Conservation (phyloP, 495 filamentous ascomycete species). For the Penicillium riverlandense region DNA sequence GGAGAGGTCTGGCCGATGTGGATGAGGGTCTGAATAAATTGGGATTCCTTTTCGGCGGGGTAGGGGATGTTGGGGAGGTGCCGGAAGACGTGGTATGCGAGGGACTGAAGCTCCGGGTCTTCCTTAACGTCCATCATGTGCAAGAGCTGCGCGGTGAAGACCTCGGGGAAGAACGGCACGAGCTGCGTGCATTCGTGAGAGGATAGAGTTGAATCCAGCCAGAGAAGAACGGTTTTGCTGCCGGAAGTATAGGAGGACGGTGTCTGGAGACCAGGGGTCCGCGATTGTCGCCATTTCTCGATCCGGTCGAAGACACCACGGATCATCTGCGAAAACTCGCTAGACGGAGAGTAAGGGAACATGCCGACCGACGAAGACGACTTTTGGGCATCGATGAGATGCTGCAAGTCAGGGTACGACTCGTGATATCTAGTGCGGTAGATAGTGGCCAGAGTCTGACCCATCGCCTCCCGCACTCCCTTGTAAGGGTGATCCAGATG, state of each 20-base stretch:
- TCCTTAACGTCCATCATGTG: slow-evolving; percentile 99
- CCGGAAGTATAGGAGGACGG: slow-evolving; percentile 92
- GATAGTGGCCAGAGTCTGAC: slow-evolving; percentile 76
- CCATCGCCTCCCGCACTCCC: slow-evolving; percentile 90
- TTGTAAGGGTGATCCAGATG: slow-evolving; percentile 98
- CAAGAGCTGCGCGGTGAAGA: slow-evolving; percentile 83
- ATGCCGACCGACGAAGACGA: slow-evolving; percentile 73
- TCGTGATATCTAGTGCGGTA: slow-evolving; percentile 89
- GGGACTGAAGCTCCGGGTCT: slow-evolving; percentile 87
- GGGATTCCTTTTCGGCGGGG: slow-evolving; percentile 72
- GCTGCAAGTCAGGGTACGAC: slow-evolving; percentile 70
- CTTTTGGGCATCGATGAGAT: slow-evolving; percentile 72
- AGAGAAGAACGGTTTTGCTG: slow-evolving; percentile 90
- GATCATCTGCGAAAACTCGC: slow-evolving; percentile 67
- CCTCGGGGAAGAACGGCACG: slow-evolving; percentile 80
- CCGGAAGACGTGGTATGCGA: slow-evolving; percentile 95
- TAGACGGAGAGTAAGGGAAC: slow-evolving; percentile 70
- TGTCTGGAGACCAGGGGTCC: slow-evolving; percentile 82
- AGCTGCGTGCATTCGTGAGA: slow-evolving; percentile 91
- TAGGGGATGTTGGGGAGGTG: slow-evolving; percentile 96
- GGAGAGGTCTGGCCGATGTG: slow-evolving; percentile 77
- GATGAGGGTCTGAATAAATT: slow-evolving; percentile 80
- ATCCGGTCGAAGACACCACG: slow-evolving; percentile 71
- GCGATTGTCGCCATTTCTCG: slow-evolving; percentile 79
- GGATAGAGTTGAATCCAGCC: slow-evolving; percentile 87